Conservation (phyloP, 176 grass and related monocot genomes). For the Carex parvula region DNA sequence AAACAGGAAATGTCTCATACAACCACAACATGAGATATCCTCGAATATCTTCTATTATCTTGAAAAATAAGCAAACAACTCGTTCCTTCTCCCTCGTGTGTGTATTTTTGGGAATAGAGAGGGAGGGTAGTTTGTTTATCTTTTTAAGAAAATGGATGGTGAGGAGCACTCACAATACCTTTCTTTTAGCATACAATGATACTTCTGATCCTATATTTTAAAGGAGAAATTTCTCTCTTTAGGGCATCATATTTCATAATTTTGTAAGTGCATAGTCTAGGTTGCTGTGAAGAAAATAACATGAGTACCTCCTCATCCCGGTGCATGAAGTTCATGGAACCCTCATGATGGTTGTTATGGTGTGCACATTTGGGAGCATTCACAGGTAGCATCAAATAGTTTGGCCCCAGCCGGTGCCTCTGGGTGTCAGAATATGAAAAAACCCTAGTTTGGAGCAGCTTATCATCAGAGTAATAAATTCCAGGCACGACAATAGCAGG, state of each 20-base stretch:
- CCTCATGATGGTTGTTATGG: slow-evolving; percentile 88
- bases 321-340: slow-evolving; percentile 91
- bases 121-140: not conserved
- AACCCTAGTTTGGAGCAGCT: slow-evolving; percentile 79
- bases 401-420: slow-evolving; percentile 78
- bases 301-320: slow-evolving; percentile 81
- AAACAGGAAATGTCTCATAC: not conserved
- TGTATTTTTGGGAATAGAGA: not conserved
- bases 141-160: not conserved
- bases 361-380: slow-evolving; percentile 78
- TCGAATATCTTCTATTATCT: not conserved
- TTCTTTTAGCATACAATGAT: not conserved
- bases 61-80: not conserved
- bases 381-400: slow-evolving; percentile 84
- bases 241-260: not conserved
- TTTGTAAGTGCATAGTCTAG: not conserved
- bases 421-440: slow-evolving; percentile 89
- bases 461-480: slow-evolving; percentile 91
- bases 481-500: slow-evolving; percentile 80
- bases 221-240: not conserved
- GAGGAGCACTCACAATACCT: not conserved
- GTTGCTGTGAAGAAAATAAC: not conserved
- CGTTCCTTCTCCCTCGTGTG: not conserved
- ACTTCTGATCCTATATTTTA: not conserved
- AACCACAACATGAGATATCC: not conserved